phyloP scores from a whole-genome alignment of 2,329 filamentous ascomycete genomes.

The Drechslerella coelobrocha region DNA sequence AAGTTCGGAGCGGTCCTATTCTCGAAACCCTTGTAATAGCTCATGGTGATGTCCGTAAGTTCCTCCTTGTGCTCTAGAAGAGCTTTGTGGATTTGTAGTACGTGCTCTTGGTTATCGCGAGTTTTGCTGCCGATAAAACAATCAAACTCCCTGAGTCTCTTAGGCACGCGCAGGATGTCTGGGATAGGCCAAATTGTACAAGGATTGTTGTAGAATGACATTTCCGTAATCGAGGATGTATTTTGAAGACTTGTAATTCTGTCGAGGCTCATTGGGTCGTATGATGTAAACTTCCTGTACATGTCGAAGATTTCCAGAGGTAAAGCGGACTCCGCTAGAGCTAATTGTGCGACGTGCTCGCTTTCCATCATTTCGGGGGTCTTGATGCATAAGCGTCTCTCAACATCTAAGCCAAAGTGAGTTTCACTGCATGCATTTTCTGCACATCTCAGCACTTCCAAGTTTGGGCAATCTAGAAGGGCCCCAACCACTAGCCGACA shows the following conservation, averaged over 20 bases:
- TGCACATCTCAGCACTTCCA: constrained; percentile 12
- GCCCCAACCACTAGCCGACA: constrained; percentile 23
- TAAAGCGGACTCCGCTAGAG: background rate
- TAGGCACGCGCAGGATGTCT: constrained; percentile 21
- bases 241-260: constrained; percentile 1
- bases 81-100: constrained; percentile 3
- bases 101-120: constrained; percentile 1
- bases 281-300: constrained; percentile 10
- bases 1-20: constrained; percentile 16
- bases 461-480: constrained; percentile 15
- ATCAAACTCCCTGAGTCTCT: constrained; percentile 11
- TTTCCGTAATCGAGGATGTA: constrained; percentile 11
- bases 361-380: background rate
- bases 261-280: constrained; percentile 14
- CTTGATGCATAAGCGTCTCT: background rate
- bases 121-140: constrained; percentile 25
- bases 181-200: constrained; percentile 12
- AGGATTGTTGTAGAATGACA: constrained; percentile 24
- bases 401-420: background rate
- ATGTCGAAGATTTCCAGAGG: background rate
- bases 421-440: constrained; percentile 2
- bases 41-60: constrained; percentile 17
- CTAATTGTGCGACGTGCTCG: background rate
- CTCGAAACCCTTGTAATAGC: constrained; percentile 24
- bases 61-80: constrained; percentile 22